Evolutionary conservation across 108 stramenopile species (phyloP), one percentile per base, ranked within the genome.

Genomic region (Cyclotella choctawhatcheeana): DNA sequence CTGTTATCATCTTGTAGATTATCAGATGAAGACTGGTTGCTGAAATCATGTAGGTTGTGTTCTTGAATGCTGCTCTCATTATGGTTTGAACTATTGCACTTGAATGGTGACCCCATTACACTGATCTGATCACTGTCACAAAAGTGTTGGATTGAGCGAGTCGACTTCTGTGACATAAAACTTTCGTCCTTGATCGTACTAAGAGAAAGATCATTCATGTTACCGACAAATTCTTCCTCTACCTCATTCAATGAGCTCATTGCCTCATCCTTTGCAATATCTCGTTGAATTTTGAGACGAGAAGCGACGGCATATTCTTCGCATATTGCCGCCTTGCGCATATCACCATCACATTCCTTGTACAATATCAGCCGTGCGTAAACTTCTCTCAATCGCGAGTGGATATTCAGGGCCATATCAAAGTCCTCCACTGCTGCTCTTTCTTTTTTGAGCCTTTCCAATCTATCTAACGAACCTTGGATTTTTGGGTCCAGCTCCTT

Each of bases 261-360:
- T 18, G 79, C 79, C 2, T 58, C 64, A 2, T 64, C 37, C 44
- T 64, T 73, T 22, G 47, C 52, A 18, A 17, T 30, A 51, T 84
- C 81, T 17, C 81, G 64, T 55, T 82, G 77, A n/a, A 22, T 45
- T 45, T 84, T 84, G n/a, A 84, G 76, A 13, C 64, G 68, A 16
- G 81, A 70, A 16, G 84, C 84, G 45, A 62, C 44, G 5, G 51
- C 71, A 32, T 79, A 84, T 26, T 84, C 81, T 43, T 84, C 84
- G 13, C 30, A 33, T 5, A 37, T 54, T 10, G 84, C 84, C 18
- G 84, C 76, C 6, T 74, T 43, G 18, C 50, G 58, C 84, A 84
- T 84, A 18, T 59, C 45, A 0, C 43, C 63, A 44, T 75, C 76
- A 52, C 77, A 40, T 22, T 78, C 79, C 16, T 78, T 74, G 56